Conservation (phyloP, 345 rosid genomes). For the Moricandia moricandioides region DNA sequence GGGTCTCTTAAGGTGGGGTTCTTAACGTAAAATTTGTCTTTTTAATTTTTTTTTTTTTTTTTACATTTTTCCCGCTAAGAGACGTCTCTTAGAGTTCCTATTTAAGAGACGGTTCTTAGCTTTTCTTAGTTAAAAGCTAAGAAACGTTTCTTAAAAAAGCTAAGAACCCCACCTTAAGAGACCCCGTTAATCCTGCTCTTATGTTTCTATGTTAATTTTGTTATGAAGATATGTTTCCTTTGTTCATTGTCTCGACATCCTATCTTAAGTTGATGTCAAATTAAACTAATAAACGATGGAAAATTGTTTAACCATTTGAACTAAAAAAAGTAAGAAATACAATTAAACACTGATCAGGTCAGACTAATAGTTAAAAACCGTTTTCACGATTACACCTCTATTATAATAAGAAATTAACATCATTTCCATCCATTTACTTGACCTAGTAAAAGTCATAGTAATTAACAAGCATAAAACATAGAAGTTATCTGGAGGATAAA, state of each 20-base stretch:
- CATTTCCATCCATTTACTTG: background rate
- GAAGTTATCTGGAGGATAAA: background rate
- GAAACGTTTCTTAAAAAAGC: no score
- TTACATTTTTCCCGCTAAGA: no score
- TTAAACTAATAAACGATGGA: background rate
- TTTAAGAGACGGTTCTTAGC: no score
- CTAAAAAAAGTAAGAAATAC: background rate
- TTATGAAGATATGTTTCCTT: no score
- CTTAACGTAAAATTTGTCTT: no score
- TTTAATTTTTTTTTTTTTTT: no score
- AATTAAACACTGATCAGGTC: background rate
- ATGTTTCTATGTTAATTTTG: background rate
- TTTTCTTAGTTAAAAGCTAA: no score
- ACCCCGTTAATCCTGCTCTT: no score
- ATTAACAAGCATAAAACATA: slow-evolving; percentile 3
- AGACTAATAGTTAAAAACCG: background rate
- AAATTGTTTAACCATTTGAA: background rate
- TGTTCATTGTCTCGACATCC: no score
- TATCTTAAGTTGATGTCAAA: background rate
- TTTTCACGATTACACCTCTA: background rate
- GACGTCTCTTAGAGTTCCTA: no score
- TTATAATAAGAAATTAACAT: background rate
- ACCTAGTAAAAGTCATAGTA: slow-evolving; percentile 18
- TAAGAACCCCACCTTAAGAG: no score
- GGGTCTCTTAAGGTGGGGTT: no score